These are phyloP conservation scores for Euphorbia tirucalli DNA, from an alignment of 345 rosid species.

Conservation along the genomic window DNA sequence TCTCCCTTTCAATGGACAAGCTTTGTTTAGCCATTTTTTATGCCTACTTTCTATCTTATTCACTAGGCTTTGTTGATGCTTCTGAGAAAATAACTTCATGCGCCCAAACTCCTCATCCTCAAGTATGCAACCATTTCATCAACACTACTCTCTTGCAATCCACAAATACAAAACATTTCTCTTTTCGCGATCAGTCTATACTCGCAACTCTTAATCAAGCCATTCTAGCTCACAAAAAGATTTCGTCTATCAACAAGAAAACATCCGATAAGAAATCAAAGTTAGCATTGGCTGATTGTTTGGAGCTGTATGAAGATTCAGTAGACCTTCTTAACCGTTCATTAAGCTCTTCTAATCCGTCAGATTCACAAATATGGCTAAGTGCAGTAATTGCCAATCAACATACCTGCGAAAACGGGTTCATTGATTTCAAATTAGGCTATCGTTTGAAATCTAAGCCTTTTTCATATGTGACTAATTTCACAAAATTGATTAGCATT, in stretches of 20 bases:
- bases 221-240: neutral
- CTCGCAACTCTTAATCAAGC: neutral
- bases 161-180: neutral
- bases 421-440: conserved; percentile 50
- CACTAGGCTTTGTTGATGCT: neutral
- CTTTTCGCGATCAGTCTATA: neutral
- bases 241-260: neutral
- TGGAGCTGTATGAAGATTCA: conserved; percentile 42
- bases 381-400: conserved; percentile 76
- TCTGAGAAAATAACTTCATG: neutral
- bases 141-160: neutral
- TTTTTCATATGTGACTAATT: conserved; percentile 40
- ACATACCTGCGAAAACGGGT: conserved; percentile 70
- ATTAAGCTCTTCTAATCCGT: conserved; percentile 33
- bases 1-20: neutral
- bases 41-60: neutral
- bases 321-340: conserved; percentile 52
- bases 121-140: neutral
- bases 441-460: conserved; percentile 34
- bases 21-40: neutral
- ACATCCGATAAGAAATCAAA: neutral
- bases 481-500: conserved; percentile 68
- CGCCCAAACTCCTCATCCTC: neutral
- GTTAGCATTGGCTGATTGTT: neutral
- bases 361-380: conserved; percentile 63